Evolutionary conservation across 2,329 filamentous ascomycete genomes (phyloP), one percentile per base, ranked within the genome.

Genomic region (Fusarium mangiferae): DNA sequence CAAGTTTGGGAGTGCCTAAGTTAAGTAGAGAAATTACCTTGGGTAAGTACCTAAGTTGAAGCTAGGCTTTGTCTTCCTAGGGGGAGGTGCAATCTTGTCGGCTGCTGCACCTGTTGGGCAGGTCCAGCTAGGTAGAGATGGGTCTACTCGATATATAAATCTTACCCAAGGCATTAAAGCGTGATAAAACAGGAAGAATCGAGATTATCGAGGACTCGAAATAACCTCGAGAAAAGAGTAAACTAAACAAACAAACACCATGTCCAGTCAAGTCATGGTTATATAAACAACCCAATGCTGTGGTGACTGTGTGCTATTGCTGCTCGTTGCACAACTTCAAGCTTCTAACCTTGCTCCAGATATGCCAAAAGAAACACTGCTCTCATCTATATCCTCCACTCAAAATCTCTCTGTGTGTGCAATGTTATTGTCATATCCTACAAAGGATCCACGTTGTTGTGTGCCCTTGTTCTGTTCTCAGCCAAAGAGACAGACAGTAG

Each of bases 361-460:
- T 58, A 20, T 46, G 20, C 35, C 26, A 51, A 26, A 26, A 49
- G 42, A 58, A 58, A 38, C 33, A 58, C 33, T 26, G 6, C 11
- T 7, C 11, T 49, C 55, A 48, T 48, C n/a, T 28, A 33, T 30
- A 38, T 20, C 42, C 17, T 8, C 24, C 30, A 58, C 30, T 28
- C 14, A 14, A 14, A 30, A 12, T 20, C 17, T n/a, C 1, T 48
- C 3, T 28, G 18, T 46, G 6, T 56, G 52, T 56, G 20, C 28
- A 44, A 56, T 56, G 38, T 20, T 56, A 24, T 51, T 59, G 30
- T 36, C 22, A 35, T 36, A 26, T 38, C 30, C n/a, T 58, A 17
- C 24, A 48, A 58, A 58, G 33, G 56, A 59, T 48, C 46, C 65
- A 62, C 65, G 65, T 68, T 68, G 54, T 39, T 39, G 46, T 68